Percentiles rank a stretch among this genome's conserved stretches.
These are phyloP conservation scores for Suillus sp. DNA, from an alignment of 768 basidiomycete species.

Conservation along the genomic window DNA sequence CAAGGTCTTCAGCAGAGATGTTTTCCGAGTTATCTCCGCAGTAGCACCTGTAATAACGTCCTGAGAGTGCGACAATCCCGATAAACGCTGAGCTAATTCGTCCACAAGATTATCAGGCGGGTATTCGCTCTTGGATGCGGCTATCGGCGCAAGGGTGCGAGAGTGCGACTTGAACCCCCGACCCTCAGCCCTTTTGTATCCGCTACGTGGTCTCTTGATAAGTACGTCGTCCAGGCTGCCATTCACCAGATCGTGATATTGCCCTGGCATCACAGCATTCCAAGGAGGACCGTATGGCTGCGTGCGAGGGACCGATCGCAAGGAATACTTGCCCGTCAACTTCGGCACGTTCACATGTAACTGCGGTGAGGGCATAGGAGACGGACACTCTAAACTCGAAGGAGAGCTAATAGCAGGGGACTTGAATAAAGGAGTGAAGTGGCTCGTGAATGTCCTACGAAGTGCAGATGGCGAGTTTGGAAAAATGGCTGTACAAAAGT, in stretches of 20 bases:
- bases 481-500: neutral
- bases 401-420: conserved; percentile 19
- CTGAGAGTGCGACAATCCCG: neutral
- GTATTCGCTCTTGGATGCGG: neutral
- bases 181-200: neutral
- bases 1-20: neutral
- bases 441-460: conserved; percentile 19
- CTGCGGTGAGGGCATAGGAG: conserved; percentile 2
- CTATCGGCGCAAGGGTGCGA: neutral
- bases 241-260: neutral
- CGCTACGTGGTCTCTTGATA: conserved; percentile 4
- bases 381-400: conserved; percentile 5
- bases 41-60: neutral
- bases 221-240: conserved; percentile 1
- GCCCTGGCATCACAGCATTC: conserved; percentile 33
- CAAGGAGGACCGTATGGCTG: conserved; percentile 42
- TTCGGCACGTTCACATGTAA: conserved; percentile 17
- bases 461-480: neutral
- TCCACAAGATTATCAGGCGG: neutral
- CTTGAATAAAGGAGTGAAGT: conserved; percentile 29
- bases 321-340: conserved; percentile 21
- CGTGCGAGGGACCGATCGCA: conserved; percentile 34
- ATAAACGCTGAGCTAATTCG: neutral
- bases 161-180: neutral
- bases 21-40: neutral